Conservation (phyloP, 2,329 filamentous ascomycete species). For the Diplodia sapinea region DNA sequence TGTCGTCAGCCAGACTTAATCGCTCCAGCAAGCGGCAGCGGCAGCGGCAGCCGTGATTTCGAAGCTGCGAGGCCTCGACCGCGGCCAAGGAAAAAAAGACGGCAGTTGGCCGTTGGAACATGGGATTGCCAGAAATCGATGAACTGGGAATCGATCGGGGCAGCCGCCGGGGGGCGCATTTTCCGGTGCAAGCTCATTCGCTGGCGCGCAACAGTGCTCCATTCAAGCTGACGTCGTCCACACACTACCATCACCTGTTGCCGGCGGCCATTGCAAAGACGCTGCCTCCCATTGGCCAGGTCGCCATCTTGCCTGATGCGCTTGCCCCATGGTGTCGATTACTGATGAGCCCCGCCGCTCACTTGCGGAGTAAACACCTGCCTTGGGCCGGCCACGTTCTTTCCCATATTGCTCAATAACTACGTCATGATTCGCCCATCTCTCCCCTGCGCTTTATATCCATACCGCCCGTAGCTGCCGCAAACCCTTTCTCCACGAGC, state of each 20-base stretch:
- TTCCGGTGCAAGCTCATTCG: neutral
- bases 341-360: neutral
- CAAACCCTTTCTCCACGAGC: neutral
- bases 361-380: neutral
- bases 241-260: constrained; percentile 9
- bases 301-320: neutral
- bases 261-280: neutral
- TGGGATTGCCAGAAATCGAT: constrained; percentile 12
- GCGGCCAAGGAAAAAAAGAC: neutral
- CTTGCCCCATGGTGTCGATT: neutral
- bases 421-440: constrained; percentile 11
- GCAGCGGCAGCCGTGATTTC: constrained; percentile 2
- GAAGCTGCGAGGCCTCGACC: constrained; percentile 5
- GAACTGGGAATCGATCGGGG: neutral
- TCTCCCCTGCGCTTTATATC: constrained; percentile 13
- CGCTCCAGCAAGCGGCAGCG: neutral
- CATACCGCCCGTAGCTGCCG: neutral
- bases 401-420: constrained; percentile 19
- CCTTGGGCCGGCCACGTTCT: neutral
- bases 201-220: neutral
- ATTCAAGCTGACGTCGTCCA: constrained; percentile 14
- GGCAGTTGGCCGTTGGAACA: neutral
- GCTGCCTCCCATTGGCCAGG: neutral
- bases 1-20: neutral
- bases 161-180: neutral